These are phyloP conservation scores for Picochlorum costavermella DNA, from an alignment of 139 green algal genomes.

Conservation along the genomic window DNA sequence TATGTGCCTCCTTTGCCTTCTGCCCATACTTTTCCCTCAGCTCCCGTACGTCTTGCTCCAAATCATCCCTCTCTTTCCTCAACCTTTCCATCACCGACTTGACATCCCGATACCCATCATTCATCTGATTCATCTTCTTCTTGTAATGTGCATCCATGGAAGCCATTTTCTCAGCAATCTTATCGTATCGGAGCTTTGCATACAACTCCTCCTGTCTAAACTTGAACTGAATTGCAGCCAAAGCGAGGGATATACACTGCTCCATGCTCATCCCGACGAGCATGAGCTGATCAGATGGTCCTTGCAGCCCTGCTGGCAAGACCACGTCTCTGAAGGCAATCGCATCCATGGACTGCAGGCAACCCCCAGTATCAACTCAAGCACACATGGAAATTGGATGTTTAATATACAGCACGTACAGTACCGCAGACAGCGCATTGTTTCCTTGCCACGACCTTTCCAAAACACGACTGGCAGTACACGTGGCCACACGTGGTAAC, in stretches of 20 bases:
- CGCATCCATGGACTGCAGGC: neutral
- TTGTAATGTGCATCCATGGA: slow-evolving; percentile 53
- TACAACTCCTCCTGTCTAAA: slow-evolving; percentile 26
- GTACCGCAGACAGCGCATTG: slow-evolving; percentile 7
- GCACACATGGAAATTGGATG: no score
- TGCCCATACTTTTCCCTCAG: slow-evolving; percentile 63
- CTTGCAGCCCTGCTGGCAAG: neutral
- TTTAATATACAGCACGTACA: neutral
- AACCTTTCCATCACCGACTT: slow-evolving; percentile 34
- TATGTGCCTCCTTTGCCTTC: slow-evolving; percentile 50
- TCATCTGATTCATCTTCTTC: slow-evolving; percentile 57
- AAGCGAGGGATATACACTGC: neutral
- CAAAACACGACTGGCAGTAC: slow-evolving; percentile 6
- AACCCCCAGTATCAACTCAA: neutral
- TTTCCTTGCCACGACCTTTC: neutral
- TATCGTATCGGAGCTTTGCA: slow-evolving; percentile 27
- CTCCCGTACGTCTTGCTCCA: slow-evolving; percentile 43
- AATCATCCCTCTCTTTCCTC: slow-evolving; percentile 33
- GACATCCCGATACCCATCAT: slow-evolving; percentile 51
- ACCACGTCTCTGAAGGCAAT: neutral
- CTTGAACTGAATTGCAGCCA: neutral
- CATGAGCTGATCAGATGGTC: neutral
- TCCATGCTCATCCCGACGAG: neutral
- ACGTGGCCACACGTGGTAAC: neutral
- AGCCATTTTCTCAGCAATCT: slow-evolving; percentile 35